Evolutionary conservation across 1,284 basidiomycete genomes (phyloP).

Genomic region (Psilocybe mexicana): DNA sequence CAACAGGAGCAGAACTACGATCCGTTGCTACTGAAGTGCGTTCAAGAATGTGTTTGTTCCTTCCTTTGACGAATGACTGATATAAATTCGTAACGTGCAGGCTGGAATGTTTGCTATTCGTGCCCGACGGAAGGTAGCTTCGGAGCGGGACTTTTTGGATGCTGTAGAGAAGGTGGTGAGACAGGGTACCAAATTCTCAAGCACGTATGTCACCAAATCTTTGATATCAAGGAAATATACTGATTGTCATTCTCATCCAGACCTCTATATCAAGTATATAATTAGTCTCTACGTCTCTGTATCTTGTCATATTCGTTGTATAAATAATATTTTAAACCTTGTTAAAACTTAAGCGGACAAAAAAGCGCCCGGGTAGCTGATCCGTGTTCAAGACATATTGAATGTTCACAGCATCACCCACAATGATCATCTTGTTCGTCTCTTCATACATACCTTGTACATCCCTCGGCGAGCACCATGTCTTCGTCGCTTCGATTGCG

Average conservation of each 20-base stretch:
- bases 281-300: constrained; percentile 41
- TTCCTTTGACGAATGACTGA: neutral
- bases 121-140: constrained; percentile 94
- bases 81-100: constrained; percentile 34
- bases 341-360: neutral
- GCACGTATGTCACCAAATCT: constrained; percentile 61
- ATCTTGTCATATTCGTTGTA: constrained; percentile 10
- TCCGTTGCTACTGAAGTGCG: constrained; percentile 93
- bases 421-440: neutral
- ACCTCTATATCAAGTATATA: constrained; percentile 75
- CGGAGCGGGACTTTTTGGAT: constrained; percentile 96
- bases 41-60: neutral
- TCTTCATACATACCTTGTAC: neutral
- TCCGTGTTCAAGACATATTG: neutral
- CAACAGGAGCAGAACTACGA: constrained; percentile 95
- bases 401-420: neutral
- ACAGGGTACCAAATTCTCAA: constrained; percentile 94
- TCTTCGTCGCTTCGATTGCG: neutral
- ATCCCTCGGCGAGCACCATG: neutral
- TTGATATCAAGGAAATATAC: neutral
- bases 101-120: constrained; percentile 99
- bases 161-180: constrained; percentile 98
- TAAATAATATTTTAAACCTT: constrained; percentile 8
- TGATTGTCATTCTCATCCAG: constrained; percentile 34
- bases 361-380: neutral